A percentile compares a stretch with the other conserved stretches of the same genome.
Evolutionary conservation across 139 green algal species (phyloP).

Genomic region (Volvox africanus): DNA sequence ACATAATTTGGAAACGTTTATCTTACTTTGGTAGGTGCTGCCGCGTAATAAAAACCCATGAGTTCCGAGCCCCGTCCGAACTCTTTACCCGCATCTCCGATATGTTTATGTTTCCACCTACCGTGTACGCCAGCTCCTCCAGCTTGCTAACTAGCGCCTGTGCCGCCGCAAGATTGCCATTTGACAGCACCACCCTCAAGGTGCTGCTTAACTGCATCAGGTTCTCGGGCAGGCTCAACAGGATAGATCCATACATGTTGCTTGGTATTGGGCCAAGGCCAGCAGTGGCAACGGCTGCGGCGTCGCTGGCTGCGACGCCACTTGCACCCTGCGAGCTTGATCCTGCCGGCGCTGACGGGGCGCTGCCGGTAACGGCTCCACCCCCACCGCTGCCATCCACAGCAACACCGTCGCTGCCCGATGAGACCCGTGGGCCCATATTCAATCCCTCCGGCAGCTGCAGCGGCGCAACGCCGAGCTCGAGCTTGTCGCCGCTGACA

Average conservation of each 20-base stretch:
- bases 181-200: constrained; percentile 10
- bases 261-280: neutral
- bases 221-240: constrained; percentile 12
- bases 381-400: neutral
- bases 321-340: neutral
- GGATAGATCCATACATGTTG: neutral
- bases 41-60: no score
- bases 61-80: no score
- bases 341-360: neutral
- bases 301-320: neutral
- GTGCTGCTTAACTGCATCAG: constrained; percentile 39
- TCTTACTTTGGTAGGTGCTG: no score
- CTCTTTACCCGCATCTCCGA: no score
- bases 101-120: neutral
- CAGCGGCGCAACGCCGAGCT: neutral
- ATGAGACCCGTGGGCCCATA: neutral
- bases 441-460: neutral
- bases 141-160: constrained; percentile 32
- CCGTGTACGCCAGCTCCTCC: constrained; percentile 45
- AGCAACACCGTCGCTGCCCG: neutral
- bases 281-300: neutral
- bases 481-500: neutral
- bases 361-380: neutral
- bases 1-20: no score
- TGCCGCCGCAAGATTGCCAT: constrained; percentile 12